phyloP scores from a whole-genome alignment of 2,329 filamentous ascomycete genomes.

The Fonsecaea pugnacius region DNA sequence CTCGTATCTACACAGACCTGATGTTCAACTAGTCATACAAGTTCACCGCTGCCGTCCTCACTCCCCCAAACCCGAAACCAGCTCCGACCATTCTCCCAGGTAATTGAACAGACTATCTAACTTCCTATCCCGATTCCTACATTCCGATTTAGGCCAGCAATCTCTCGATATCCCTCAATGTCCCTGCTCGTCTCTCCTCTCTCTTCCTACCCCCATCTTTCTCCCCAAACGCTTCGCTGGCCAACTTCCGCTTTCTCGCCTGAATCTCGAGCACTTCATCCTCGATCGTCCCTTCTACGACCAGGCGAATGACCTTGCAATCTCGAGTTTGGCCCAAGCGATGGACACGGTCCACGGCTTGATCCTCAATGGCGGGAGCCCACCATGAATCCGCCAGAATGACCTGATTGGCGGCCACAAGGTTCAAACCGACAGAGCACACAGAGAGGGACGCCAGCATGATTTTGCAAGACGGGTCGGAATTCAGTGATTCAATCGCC shows the following conservation, averaged over 20 bases:
- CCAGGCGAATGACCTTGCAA: slow-evolving; percentile 77
- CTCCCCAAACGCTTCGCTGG: slow-evolving; percentile 79
- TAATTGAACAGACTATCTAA: slow-evolving; percentile 22
- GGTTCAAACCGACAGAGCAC: slow-evolving; percentile 82
- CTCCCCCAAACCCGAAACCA: background rate
- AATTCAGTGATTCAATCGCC: slow-evolving; percentile 69
- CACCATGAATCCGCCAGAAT: slow-evolving; percentile 87
- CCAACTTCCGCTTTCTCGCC: slow-evolving; percentile 75
- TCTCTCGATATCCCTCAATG: slow-evolving; percentile 41
- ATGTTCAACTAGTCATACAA: background rate
- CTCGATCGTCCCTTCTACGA: slow-evolving; percentile 81
- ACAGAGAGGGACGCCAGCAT: slow-evolving; percentile 82
- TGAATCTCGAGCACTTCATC: slow-evolving; percentile 80
- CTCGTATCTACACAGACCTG: background rate
- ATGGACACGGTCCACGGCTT: slow-evolving; percentile 87
- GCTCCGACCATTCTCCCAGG: background rate
- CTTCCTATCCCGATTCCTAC: slow-evolving; percentile 2
- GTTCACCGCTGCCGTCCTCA: background rate
- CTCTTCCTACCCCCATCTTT: slow-evolving; percentile 50
- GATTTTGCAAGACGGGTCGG: slow-evolving; percentile 69
- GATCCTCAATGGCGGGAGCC: slow-evolving; percentile 90
- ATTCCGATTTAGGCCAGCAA: slow-evolving; percentile 25
- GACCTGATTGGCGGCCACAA: slow-evolving; percentile 84
- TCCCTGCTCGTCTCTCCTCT: slow-evolving; percentile 39
- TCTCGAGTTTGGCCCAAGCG: slow-evolving; percentile 79